Conservation (phyloP, 2,329 filamentous ascomycete species). For the Orbilia javanica region DNA sequence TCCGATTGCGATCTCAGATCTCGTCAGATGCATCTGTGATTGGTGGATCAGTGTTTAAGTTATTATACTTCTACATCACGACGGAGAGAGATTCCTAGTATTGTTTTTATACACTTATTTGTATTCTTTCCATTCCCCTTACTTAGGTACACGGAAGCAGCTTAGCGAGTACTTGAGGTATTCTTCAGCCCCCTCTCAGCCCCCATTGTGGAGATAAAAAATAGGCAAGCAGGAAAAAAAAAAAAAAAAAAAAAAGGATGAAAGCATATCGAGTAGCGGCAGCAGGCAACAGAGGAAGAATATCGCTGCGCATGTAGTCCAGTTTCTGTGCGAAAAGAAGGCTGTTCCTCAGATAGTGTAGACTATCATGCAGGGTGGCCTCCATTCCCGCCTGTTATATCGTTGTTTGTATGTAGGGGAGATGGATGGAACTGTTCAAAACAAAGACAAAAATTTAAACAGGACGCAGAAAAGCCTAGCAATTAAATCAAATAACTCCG, state of each 20-base stretch:
- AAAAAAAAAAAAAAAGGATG: background rate
- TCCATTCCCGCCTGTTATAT: conserved; percentile 2
- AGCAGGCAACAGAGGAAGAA: background rate
- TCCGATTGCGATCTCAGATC: conserved; percentile 13
- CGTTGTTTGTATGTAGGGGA: conserved; percentile 23
- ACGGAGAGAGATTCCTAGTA: background rate
- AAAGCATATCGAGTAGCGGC: background rate
- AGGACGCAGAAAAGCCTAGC: conserved; percentile 16
- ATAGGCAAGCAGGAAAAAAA: background rate
- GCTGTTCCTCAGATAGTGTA: background rate
- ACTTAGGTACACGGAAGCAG: conserved; percentile 7
- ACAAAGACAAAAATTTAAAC: conserved; percentile 16
- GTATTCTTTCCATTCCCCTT: conserved; percentile 9
- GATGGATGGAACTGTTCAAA: conserved; percentile 1
- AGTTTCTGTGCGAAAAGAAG: background rate
- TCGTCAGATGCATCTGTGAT: background rate
- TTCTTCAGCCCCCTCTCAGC: conserved; percentile 2
- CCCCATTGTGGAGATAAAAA: conserved; percentile 7
- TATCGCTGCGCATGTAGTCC: conserved; percentile 15
- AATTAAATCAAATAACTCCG: conserved; percentile 52
- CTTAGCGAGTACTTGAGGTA: background rate
- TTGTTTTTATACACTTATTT: conserved; percentile 9
- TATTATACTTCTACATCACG: background rate
- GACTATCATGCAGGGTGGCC: background rate
- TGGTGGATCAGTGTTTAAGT: background rate